Evolutionary conservation across 805 yeast species (phyloP), one percentile per base, ranked within the genome.

Genomic region (Blastobotrys muscicola): DNA sequence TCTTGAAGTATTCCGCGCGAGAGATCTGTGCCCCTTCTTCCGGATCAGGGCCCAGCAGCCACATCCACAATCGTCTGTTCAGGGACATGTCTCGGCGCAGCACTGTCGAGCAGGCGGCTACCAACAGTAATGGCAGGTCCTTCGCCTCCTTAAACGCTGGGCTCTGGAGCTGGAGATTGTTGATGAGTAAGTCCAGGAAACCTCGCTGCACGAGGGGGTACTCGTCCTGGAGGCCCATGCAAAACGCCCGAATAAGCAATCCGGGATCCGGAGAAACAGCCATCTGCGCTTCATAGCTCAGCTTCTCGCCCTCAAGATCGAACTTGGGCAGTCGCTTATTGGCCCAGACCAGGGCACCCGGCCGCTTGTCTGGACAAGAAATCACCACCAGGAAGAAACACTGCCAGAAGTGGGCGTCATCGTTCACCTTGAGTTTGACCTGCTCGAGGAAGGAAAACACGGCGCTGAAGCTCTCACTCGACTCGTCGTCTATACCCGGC

Each of bases 401-500:
- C 52, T 80, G 92, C 97, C 97, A 90, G 62, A 90, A 92, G 50
- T 83, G 78, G 1, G 78, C 60, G 56, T 85, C 85, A 53, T 85
- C 79, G 33, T 67, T 66, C 35, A 85, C 57, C 39, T 76, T 75
- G 5, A 45, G 53, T 50, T 78, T 76, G 51, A 89, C 69, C 1
- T 65, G 58, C 38, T 80, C 87, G 32, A 90, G 67, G 35, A 90
- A 57, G 0, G 65, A 65, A 43, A 86, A 50, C 1, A 80, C 72
- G 1, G 79, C 73, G 10, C 68, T 70, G 56, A 82, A 90, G 29
- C 80, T 80, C 54, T 92, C 98, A 14, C 89, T 78, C 34, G 89
- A 76, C 51, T 89, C 95, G 54, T 92, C 97, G 54, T 92, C 98
- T 41, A 92, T 73, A 0, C 95, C 95, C 0, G 95, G 87, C 2